Percentiles rank a stretch among this genome's conserved stretches.
Conservation (phyloP, 2,329 filamentous ascomycete genomes). For the Colletotrichum lupini region DNA sequence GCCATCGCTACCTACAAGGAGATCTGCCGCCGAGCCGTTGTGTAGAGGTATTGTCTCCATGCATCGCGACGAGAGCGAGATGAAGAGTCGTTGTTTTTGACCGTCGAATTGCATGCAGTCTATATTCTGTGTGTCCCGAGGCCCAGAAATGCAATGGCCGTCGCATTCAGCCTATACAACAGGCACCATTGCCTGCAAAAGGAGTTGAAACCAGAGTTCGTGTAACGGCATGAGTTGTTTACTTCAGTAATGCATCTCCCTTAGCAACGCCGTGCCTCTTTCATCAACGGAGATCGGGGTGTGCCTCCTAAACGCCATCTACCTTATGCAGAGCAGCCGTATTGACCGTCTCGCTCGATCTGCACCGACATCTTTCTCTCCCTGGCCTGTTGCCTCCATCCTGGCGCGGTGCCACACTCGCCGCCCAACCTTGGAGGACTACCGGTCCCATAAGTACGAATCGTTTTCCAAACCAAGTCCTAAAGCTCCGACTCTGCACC, state of each 20-base stretch:
- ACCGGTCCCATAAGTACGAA: neutral
- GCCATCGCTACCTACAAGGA: neutral
- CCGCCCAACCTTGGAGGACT: neutral
- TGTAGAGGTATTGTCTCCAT: neutral
- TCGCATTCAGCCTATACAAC: conserved; percentile 30
- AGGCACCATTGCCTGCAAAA: conserved; percentile 21
- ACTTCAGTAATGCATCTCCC: conserved; percentile 25
- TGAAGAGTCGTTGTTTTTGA: neutral
- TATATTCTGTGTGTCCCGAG: conserved; percentile 30
- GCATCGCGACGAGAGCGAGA: too few relatives aligned
- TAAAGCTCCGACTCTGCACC: conserved; percentile 68
- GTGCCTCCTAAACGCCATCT: conserved; percentile 34
- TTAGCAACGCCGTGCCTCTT: conserved; percentile 22
- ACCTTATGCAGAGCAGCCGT: conserved; percentile 33
- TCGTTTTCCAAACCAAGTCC: neutral
- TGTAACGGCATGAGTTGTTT: conserved; percentile 27
- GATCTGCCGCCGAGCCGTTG: too few relatives aligned
- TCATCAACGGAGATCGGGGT: conserved; percentile 15
- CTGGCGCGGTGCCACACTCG: neutral
- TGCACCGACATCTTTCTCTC: neutral
- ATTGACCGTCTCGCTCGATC: conserved; percentile 11
- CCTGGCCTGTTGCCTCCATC: neutral
- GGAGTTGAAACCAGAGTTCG: conserved; percentile 24
- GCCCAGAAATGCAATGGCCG: conserved; percentile 29
- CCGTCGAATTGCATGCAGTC: conserved; percentile 34